A percentile compares a stretch with the other conserved stretches of the same genome.
These are phyloP conservation scores for Globisporangium acanthophoron DNA, from an alignment of 352 stramenopile genomes.

Conservation along the genomic window DNA sequence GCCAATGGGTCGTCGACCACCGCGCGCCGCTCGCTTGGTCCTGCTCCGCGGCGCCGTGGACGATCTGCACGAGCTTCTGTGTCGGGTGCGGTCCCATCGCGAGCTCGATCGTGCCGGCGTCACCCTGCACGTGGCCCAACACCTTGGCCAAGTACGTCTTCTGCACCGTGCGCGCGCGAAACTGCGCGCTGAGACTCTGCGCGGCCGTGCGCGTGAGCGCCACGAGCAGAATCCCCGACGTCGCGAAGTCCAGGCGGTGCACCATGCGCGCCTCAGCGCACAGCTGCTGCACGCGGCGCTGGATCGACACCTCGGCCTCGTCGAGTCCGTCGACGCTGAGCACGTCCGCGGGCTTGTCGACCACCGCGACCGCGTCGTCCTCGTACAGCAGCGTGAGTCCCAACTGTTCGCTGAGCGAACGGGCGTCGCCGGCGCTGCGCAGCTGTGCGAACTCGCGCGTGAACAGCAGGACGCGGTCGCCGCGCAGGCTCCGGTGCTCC, in stretches of 20 bases:
- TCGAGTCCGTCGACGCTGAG: slow-evolving; percentile 54
- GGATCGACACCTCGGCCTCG: slow-evolving; percentile 31
- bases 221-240: slow-evolving; percentile 66
- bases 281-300: slow-evolving; percentile 31
- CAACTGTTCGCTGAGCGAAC: slow-evolving; percentile 4
- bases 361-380: slow-evolving; percentile 48
- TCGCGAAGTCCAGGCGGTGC: slow-evolving; percentile 75
- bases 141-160: slow-evolving; percentile 65
- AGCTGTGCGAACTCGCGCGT: slow-evolving; percentile 30
- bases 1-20: slow-evolving; percentile 22
- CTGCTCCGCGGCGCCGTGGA: slow-evolving; percentile 18
- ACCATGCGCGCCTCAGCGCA: slow-evolving; percentile 63
- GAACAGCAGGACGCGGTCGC: slow-evolving; percentile 41
- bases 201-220: slow-evolving; percentile 50
- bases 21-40: neutral
- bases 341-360: slow-evolving; percentile 55
- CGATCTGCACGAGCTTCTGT: slow-evolving; percentile 41
- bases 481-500: slow-evolving; percentile 15
- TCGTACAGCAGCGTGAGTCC: slow-evolving; percentile 31
- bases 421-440: neutral
- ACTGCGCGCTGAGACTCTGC: slow-evolving; percentile 61
- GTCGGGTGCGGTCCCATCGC: slow-evolving; percentile 48
- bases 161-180: slow-evolving; percentile 43
- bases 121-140: slow-evolving; percentile 26
- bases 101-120: slow-evolving; percentile 25